Percentiles rank a stretch among this genome's conserved stretches.
These are phyloP conservation scores for Talaromyces funiculosus DNA, from an alignment of 2,329 filamentous ascomycete species.

Conservation along the genomic window DNA sequence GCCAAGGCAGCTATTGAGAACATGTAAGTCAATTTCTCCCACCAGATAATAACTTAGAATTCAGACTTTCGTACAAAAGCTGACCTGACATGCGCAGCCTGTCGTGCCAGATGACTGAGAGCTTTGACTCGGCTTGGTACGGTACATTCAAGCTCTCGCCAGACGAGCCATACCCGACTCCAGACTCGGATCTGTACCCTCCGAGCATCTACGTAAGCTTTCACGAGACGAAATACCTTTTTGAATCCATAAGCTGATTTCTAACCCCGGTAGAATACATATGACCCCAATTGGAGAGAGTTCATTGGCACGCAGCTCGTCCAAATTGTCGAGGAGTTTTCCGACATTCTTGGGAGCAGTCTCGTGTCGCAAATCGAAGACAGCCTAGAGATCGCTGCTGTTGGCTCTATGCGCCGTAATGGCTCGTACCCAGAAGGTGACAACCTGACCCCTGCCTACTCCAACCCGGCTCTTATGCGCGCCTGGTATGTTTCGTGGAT, in stretches of 20 bases:
- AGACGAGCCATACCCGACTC: constrained; percentile 6
- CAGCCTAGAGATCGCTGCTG: constrained; percentile 31
- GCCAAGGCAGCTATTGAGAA: constrained; percentile 5
- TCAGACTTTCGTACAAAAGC: background rate
- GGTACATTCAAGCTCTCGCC: constrained; percentile 3
- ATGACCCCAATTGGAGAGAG: constrained; percentile 6
- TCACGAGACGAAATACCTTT: background rate
- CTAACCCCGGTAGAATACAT: background rate
- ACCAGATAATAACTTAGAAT: background rate
- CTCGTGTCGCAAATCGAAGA: constrained; percentile 34
- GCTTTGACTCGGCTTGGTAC: background rate
- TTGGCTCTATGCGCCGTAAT: constrained; percentile 39
- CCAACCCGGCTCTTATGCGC: constrained; percentile 41
- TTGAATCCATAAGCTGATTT: background rate
- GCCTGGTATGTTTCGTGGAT: constrained; percentile 39
- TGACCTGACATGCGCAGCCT: background rate
- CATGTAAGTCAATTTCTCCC: background rate
- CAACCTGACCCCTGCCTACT: constrained; percentile 37
- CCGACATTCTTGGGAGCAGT: constrained; percentile 2
- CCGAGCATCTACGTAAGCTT: background rate
- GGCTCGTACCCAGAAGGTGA: constrained; percentile 36
- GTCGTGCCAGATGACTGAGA: constrained; percentile 1
- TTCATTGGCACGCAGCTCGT: constrained; percentile 2
- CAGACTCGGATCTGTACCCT: background rate
- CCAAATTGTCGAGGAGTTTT: constrained; percentile 8